Evolutionary conservation across 768 basidiomycete genomes (phyloP).

Genomic region (Gautieria morchelliformis): DNA sequence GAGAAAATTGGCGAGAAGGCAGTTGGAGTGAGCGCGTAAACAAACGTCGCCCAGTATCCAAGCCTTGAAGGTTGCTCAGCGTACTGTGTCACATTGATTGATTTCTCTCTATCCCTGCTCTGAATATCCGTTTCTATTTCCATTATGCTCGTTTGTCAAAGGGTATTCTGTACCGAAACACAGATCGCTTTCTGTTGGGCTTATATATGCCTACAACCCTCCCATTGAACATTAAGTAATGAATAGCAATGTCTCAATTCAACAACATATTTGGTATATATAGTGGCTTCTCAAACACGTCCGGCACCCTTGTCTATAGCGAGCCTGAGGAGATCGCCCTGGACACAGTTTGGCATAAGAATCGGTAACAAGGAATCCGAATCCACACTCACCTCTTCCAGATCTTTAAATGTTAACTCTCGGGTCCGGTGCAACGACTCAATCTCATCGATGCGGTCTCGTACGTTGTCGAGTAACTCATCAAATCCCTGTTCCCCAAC

Average conservation of each 20-base stretch:
- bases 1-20: constrained; percentile 24
- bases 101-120: neutral
- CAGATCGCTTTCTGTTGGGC: neutral
- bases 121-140: neutral
- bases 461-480: constrained; percentile 61
- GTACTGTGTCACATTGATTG: neutral
- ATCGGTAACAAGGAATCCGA: neutral
- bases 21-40: constrained; percentile 4
- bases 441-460: constrained; percentile 76
- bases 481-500: constrained; percentile 71
- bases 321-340: constrained; percentile 34
- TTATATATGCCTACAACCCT: neutral
- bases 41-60: neutral
- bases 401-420: constrained; percentile 43
- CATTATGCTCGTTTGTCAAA: neutral
- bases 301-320: constrained; percentile 48
- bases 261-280: too few relatives aligned
- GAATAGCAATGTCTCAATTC: too few relatives aligned
- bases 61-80: neutral
- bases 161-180: neutral
- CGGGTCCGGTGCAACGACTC: constrained; percentile 75
- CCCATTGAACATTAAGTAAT: neutral
- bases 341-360: neutral
- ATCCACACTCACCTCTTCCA: constrained; percentile 29
- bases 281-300: constrained; percentile 7